Base-by-base conservation (phyloP, 2,329 filamentous ascomycete genomes). In the Xylaria sp. region DNA sequence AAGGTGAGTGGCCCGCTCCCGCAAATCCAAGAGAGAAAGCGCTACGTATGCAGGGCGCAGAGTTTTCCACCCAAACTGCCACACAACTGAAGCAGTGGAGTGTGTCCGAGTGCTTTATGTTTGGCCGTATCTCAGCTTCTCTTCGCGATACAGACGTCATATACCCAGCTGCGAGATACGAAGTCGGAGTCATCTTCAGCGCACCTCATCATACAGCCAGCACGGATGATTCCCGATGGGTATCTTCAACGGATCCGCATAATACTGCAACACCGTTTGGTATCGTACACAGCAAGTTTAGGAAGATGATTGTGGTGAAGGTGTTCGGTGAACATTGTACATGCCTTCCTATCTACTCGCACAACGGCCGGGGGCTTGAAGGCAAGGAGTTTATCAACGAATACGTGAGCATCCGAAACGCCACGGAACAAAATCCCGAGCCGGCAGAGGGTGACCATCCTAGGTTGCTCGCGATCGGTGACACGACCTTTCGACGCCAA, bases 331-430 rank as follows among this genome's bases (percentile, higher is more conserved):
- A 70, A n/a, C 72, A 75, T 52, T 65, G 72, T 39, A 48, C 64
- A 3, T 76, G 73, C n/a, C 13, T 75, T 4, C 77, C 76, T 1
- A 75, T 78, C 18, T 78, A 75, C 55, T 70, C 73, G 0, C 71
- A 77, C 58, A 69, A 75, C 18, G 73, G 75, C n/a, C 52, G 39
- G 0, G 77, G 77, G 0, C 59, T 77, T 0, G 68, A 70, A 18
- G 63, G 59, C 7, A 74, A 74, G 62, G n/a, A 57, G 0, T 70
- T 69, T 23, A 10, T 43, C 1, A 15, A 49, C 1, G 76, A 78
- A 39, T 75, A 56, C 31, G 69, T 77, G 2, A 71, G 71, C 33
- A 75, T 78, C 41, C 74, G 76, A 1, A 74, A 78, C 48, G 46
- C 63, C 0, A 5, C 10, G 8, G 75, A 76, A 48, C 31, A 0